Evolutionary conservation across 805 yeast species (phyloP), one percentile per base, ranked within the genome.

Genomic region (Cyberlindnera japonica): DNA sequence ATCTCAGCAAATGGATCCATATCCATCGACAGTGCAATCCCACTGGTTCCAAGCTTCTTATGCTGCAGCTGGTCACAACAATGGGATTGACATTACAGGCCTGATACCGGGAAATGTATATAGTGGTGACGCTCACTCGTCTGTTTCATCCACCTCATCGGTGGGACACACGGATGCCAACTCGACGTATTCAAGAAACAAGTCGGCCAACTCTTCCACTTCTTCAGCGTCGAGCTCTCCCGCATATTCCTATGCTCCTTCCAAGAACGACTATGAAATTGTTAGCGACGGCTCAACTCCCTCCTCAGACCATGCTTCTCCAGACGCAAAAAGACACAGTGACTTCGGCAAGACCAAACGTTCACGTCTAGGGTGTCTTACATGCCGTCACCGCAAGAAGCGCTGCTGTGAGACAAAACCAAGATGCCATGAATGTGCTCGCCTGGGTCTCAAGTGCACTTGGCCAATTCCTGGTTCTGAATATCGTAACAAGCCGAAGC

Each of bases 351-450:
- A 41, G 38, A 53, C 45, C 18, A 64, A 67, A 50, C 64, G 87
- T 41, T 77, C 83, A 14, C 68, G 86, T 53, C 68, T 71, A 69
- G 95, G 95, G 0, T 85, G 95, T 57, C 64, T 82, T 31, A 83
- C 95, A 2, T 85, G 95, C 51, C 72, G 93, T 33, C 76, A 74
- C 44, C 63, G 95, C 19, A 85, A 85, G 67, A 85, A 83, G 57
- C 70, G 89, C 40, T 85, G 95, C 49, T 83, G 86, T 54, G 93
- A 85, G 55, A 64, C 70, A 1, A 71, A 71, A 40, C 95, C 95
- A 4, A 59, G 58, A 19, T 85, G 95, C 53, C 57, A 66, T 1
- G 89, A 84, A 51, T 85, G 95, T 59, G 48, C 61, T n/a, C 63
- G 93, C 38, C 66, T 85, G 19, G 68, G 77, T 11, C 65, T 84